Evolutionary conservation across 371 early-diverging fungal species (phyloP), one percentile per base, ranked within the genome.

Genomic region (Mortierella polycephala): DNA sequence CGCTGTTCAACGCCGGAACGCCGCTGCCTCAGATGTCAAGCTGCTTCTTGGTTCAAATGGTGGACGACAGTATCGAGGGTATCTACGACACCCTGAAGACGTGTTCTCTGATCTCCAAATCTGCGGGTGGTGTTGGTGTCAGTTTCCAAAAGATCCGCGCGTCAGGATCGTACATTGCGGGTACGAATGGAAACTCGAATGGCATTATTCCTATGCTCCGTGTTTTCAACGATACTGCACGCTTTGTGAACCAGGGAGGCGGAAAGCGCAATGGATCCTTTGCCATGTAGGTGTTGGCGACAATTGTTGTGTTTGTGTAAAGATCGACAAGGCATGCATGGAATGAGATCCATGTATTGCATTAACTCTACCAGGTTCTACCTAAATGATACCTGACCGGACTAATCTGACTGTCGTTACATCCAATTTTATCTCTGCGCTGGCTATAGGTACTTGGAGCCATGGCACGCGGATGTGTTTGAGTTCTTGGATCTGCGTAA

Each of bases 391-490:
- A 1, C 30, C 30, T 30, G 30, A 30, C 30, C 30, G 4, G 4
- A 30, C 30, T 30, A 30, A 30, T 30, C 30, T 30, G 30, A 30
- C 13, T 42, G 20, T 7, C 12, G 7, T 21, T 23, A 10, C 3
- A 11, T 13, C 30, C 18, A 14, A 21, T 23, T 1, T 50, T 8
- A n/a, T 18, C 49, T 18, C 30, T 52, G 39, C 20, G n/a, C 37
- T 51, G 12, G 12, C 20, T 40, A 11, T 61, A 76, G 77, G 77
- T 76, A 76, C 49, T 84, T 99, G 53, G 99, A 99, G 85, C 99
- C 99, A 7, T 99, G 99, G 99, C 99, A 99, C 77, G 88, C 95
- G 6, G 99, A 99, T 83, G 91, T 99, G n/a, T 98, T 99, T 83
- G 97, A 96, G 61, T 99, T 99, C 84, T 84, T 99, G 60, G 99